These are phyloP conservation scores for Bolboschoenus planiculmis DNA, from an alignment of 176 grass and related monocot genomes.

Conservation along the genomic window DNA sequence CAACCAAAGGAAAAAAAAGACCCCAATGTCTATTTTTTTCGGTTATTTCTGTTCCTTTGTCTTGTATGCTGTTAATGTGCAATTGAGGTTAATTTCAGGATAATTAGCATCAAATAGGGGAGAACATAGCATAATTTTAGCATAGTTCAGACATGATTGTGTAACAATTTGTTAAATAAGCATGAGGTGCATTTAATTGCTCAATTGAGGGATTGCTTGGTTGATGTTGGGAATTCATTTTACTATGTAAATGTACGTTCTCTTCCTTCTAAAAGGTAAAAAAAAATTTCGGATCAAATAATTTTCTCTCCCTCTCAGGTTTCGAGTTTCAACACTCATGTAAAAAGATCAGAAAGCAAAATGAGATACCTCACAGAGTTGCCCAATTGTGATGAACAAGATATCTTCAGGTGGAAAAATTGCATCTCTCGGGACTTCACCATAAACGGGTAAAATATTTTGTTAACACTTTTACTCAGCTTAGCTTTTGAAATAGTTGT, in stretches of 20 bases:
- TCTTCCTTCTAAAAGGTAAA: neutral
- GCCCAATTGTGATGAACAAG: conserved; percentile 58
- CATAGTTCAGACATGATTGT: too few relatives aligned
- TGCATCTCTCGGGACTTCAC: conserved; percentile 85
- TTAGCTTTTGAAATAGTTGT: conserved; percentile 4
- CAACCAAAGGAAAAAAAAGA: neutral
- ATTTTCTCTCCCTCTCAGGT: conserved; percentile 42
- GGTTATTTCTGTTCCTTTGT: neutral
- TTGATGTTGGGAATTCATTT: neutral
- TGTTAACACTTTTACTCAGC: conserved; percentile 12
- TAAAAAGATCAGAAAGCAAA: conserved; percentile 36
- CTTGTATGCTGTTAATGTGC: neutral
- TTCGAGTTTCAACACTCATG: conserved; percentile 80
- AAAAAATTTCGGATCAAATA: neutral
- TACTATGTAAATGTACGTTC: neutral
- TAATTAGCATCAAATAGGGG: neutral
- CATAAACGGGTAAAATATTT: conserved; percentile 66
- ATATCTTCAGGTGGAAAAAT: conserved; percentile 84
- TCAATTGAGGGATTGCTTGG: neutral
- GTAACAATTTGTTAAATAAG: neutral
- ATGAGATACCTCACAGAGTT: conserved; percentile 27
- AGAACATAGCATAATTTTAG: neutral
- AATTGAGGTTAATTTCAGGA: neutral
- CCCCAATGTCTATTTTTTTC: too few relatives aligned
- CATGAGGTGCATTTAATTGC: conserved; percentile 1